Conservation (phyloP, 1,139 yeast species). For the Yamadazyma diddensiae region DNA sequence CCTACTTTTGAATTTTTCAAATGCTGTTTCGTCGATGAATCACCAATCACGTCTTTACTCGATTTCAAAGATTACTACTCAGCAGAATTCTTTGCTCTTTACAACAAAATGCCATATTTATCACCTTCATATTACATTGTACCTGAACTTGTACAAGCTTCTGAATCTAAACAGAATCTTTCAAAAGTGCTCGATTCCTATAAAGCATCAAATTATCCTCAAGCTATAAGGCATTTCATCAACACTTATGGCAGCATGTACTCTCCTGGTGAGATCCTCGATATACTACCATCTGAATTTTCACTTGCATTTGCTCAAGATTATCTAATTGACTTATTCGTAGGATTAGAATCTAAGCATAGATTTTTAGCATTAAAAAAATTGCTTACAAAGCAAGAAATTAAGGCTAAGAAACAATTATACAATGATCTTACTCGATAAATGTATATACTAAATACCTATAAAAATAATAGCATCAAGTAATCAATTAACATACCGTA, state of each 20-base stretch:
- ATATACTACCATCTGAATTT: conserved; percentile 28
- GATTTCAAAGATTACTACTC: conserved; percentile 22
- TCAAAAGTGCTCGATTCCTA: conserved; percentile 23
- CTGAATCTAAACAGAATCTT: conserved; percentile 11
- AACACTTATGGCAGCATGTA: conserved; percentile 19
- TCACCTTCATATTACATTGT: conserved; percentile 18
- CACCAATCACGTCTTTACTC: conserved; percentile 7
- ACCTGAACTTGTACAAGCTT: conserved; percentile 2
- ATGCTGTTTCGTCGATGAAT: conserved; percentile 6
- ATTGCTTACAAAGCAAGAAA: conserved; percentile 28
- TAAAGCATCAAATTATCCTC: conserved; percentile 10
- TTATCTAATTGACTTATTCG: conserved; percentile 23
- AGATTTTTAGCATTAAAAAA: conserved; percentile 23
- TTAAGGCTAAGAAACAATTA: conserved; percentile 18
- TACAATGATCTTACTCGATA: conserved; percentile 14
- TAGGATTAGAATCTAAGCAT: conserved; percentile 20
- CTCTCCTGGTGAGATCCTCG: conserved; percentile 24
- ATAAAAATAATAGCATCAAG: conserved; percentile 47
- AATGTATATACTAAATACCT: conserved; percentile 6
- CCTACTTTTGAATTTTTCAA: conserved; percentile 10
- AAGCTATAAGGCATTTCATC: conserved; percentile 31
- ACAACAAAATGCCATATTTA: conserved; percentile 23
- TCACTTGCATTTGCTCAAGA: conserved; percentile 32
- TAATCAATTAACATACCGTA: conserved; percentile 78
- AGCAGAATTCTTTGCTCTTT: conserved; percentile 33